Percentiles rank a stretch among this genome's conserved stretches.
These are phyloP conservation scores for Cercis canadensis DNA, from an alignment of 306 rosid species.

Conservation along the genomic window DNA sequence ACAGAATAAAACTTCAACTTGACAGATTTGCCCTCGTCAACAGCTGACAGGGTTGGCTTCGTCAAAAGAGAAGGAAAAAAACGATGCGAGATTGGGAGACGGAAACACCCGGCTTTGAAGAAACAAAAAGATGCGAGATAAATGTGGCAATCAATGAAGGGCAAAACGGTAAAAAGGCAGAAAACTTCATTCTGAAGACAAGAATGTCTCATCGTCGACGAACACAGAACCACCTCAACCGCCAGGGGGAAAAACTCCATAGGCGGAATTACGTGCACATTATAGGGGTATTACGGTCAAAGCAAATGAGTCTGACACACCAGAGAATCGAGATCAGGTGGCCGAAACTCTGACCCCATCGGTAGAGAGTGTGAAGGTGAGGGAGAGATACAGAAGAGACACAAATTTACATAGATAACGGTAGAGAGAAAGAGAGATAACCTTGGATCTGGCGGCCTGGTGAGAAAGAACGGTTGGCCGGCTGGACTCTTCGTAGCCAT, in stretches of 20 bases:
- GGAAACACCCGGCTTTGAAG: conserved; percentile 4
- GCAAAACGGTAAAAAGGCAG: conserved; percentile 40
- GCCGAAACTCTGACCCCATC: conserved; percentile 12
- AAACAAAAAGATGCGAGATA: neutral
- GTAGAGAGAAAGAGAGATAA: conserved; percentile 24
- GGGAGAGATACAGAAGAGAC: neutral
- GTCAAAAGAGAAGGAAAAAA: conserved; percentile 43
- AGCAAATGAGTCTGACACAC: conserved; percentile 17
- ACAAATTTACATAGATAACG: neutral
- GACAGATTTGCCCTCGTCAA: conserved; percentile 40
- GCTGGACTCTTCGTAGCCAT: conserved; percentile 72
- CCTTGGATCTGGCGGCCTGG: conserved; percentile 85
- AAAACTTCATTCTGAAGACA: conserved; percentile 33
- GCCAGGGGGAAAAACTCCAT: too few species aligned
- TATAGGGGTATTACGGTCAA: conserved; percentile 9
- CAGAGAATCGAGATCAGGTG: conserved; percentile 39
- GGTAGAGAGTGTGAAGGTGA: neutral
- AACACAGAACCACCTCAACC: conserved; percentile 24
- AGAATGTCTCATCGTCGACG: conserved; percentile 39
- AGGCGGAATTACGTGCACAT: neutral
- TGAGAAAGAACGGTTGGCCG: conserved; percentile 38
- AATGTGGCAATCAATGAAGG: conserved; percentile 26
- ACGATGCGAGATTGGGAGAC: conserved; percentile 39
- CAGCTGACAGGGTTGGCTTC: neutral
- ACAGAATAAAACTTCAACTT: neutral